phyloP scores from a whole-genome alignment of 1,139 yeast species.

The Blastobotrys elegans region DNA sequence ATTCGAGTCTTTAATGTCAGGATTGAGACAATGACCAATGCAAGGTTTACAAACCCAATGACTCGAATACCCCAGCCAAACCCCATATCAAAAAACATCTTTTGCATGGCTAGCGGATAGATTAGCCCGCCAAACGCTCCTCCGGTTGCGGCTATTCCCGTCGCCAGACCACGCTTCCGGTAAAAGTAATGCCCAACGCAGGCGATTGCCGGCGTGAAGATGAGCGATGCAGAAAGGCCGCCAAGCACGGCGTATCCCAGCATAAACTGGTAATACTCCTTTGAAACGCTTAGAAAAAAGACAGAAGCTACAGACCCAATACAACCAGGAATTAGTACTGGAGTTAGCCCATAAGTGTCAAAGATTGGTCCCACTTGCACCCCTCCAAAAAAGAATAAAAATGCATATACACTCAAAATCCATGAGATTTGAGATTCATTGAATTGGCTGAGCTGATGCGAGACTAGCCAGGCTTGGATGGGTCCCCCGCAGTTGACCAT shows the following conservation, averaged over 20 bases:
- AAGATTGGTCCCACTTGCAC: conserved; percentile 58
- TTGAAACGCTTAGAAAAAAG: conserved; percentile 50
- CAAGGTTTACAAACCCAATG: conserved; percentile 47
- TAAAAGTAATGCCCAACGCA: conserved; percentile 60
- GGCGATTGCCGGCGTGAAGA: conserved; percentile 57
- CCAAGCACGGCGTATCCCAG: conserved; percentile 52
- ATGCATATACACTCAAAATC: conserved; percentile 57
- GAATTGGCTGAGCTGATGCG: conserved; percentile 43
- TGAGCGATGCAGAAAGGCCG: conserved; percentile 54
- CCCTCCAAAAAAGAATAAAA: conserved; percentile 53
- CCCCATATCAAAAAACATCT: conserved; percentile 45
- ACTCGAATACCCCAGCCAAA: conserved; percentile 60
- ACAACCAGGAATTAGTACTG: conserved; percentile 41
- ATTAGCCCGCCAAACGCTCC: conserved; percentile 60
- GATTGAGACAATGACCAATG: conserved; percentile 37
- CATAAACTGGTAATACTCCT: conserved; percentile 52
- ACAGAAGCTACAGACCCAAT: conserved; percentile 45
- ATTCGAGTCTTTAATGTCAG: conserved; percentile 44
- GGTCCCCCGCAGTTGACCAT: conserved; percentile 56
- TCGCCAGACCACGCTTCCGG: conserved; percentile 49
- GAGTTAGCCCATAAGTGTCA: conserved; percentile 40
- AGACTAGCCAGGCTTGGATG: conserved; percentile 51
- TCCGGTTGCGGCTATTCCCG: conserved; percentile 56
- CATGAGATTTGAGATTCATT: conserved; percentile 50
- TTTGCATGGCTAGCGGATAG: conserved; percentile 51